A percentile compares a stretch with the other conserved stretches of the same genome.
Evolutionary conservation across 73 alveolate genomes (phyloP).

Genomic region (Uronychia setigera): DNA sequence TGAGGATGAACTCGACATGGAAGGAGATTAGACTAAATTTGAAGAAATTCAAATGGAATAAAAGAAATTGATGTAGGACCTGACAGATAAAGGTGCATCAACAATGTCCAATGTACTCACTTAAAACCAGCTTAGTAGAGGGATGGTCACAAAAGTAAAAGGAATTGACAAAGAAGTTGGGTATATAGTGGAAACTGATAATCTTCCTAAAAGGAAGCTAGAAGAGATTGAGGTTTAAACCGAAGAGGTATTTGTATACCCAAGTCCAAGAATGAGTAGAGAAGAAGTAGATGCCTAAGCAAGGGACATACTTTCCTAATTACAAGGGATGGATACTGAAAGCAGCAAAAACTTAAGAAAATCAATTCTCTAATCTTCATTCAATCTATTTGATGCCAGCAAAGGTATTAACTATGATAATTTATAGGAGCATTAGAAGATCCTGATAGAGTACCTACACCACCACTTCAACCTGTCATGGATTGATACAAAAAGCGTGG

Average conservation of each 20-base stretch:
- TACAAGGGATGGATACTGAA: neutral
- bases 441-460: constrained; percentile 5
- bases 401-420: neutral
- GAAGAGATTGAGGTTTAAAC: constrained; percentile 22
- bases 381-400: constrained; percentile 3
- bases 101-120: constrained; percentile 15
- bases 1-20: neutral
- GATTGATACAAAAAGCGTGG: neutral
- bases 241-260: constrained; percentile 2
- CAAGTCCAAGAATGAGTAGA: neutral
- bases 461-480: neutral
- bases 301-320: neutral
- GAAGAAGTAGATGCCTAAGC: constrained; percentile 3
- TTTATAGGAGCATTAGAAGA: constrained; percentile 6
- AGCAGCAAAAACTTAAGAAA: neutral
- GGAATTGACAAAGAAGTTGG: constrained; percentile 18
- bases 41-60: constrained; percentile 44
- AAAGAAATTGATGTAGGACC: constrained; percentile 23
- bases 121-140: constrained; percentile 10
- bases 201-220: constrained; percentile 10
- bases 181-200: constrained; percentile 19
- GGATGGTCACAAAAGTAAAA: constrained; percentile 36
- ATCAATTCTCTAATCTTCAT: neutral
- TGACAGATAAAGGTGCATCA: constrained; percentile 23
- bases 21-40: constrained; percentile 11